Percentiles rank a stretch among this genome's conserved stretches.
Conservation (phyloP, 176 grass and related monocot genomes). For the Musa troglodytarum region DNA sequence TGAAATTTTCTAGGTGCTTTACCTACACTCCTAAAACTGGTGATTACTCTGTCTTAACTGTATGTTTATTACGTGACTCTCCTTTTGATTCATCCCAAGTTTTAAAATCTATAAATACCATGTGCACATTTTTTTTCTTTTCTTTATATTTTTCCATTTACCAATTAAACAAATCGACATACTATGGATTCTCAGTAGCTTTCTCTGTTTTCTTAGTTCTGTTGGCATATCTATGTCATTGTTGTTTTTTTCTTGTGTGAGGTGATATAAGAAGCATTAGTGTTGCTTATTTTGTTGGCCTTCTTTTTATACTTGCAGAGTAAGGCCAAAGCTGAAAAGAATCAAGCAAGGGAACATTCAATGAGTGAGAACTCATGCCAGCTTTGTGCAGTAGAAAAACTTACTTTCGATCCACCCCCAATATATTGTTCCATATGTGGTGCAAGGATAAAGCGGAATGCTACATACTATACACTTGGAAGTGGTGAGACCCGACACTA, state of each 20-base stretch:
- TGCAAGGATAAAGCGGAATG: slow-evolving; percentile 91
- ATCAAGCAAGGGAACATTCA: slow-evolving; percentile 61
- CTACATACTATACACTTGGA: slow-evolving; percentile 75
- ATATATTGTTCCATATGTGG: slow-evolving; percentile 98
- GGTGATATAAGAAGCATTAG: background rate
- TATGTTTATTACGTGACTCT: too few species aligned
- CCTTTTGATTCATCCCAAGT: too few species aligned
- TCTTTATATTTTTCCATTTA: too few species aligned
- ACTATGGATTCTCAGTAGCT: too few species aligned
- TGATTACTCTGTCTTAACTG: too few species aligned
- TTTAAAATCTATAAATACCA: too few species aligned
- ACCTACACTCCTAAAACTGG: too few species aligned
- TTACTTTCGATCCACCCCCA: slow-evolving; percentile 89
- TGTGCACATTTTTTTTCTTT: too few species aligned
- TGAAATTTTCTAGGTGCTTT: too few species aligned
- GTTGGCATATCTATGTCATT: too few species aligned
- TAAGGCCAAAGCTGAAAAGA: slow-evolving; percentile 99
- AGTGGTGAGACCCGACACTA: slow-evolving; percentile 80
- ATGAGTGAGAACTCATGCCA: slow-evolving; percentile 99
- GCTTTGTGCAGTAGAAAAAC: slow-evolving; percentile 95
- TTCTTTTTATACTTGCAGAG: slow-evolving; percentile 42
- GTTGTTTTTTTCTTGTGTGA: background rate
- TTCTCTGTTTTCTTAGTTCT: too few species aligned
- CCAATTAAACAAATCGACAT: too few species aligned
- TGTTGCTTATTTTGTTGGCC: background rate